Evolutionary conservation across 441 rosid genomes (phyloP).

Genomic region (Populus hybrid): DNA sequence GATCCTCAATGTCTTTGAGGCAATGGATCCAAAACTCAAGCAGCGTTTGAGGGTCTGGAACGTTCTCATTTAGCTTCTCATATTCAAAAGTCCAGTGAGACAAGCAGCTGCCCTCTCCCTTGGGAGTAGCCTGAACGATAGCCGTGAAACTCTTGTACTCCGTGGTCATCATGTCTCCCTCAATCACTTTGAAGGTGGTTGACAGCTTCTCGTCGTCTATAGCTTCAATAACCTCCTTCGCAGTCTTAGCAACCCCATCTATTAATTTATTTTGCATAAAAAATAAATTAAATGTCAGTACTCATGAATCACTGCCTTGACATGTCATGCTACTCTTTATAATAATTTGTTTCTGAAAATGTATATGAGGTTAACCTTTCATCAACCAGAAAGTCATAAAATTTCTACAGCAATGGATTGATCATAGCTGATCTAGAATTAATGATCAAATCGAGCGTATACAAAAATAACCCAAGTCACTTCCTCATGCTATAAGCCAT

Average conservation of each 20-base stretch:
- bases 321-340: not conserved
- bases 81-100: conserved; percentile 12
- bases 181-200: conserved; percentile 15
- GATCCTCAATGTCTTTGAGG: conserved; percentile 9
- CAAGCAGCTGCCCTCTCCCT: not conserved
- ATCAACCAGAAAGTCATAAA: too few relatives aligned
- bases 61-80: conserved; percentile 10
- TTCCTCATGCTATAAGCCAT: too few relatives aligned
- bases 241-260: conserved; percentile 20
- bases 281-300: not conserved
- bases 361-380: too few relatives aligned
- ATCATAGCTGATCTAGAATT: too few relatives aligned
- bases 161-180: conserved; percentile 16
- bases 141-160: conserved; percentile 8
- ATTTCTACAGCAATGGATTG: too few relatives aligned
- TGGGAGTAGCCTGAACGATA: conserved; percentile 13
- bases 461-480: too few relatives aligned
- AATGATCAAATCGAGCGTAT: too few relatives aligned
- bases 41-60: conserved; percentile 1
- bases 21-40: not conserved
- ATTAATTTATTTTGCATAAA: not conserved
- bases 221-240: conserved; percentile 14
- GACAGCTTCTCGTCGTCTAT: conserved; percentile 19
- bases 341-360: not conserved
- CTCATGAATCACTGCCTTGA: not conserved